phyloP scores from a whole-genome alignment of 2,329 filamentous ascomycete genomes.

The Aspergillus ochraceus region DNA sequence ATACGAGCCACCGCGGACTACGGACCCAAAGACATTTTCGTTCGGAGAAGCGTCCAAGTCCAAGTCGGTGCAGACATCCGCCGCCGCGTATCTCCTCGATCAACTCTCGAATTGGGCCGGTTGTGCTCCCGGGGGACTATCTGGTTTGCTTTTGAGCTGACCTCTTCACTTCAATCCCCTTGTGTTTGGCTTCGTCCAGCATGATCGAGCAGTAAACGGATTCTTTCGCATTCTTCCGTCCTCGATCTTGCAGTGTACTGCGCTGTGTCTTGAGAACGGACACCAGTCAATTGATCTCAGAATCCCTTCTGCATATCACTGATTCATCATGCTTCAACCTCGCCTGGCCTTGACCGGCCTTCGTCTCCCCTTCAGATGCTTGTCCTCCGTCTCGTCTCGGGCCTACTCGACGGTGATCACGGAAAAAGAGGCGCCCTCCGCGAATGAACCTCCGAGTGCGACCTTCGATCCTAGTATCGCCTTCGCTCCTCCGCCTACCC shows the following conservation, averaged over 20 bases:
- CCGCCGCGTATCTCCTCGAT: conserved; percentile 8
- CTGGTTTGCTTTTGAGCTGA: not conserved
- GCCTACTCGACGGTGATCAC: conserved; percentile 53
- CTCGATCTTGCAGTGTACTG: not conserved
- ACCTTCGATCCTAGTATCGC: conserved; percentile 38
- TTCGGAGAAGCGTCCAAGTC: conserved; percentile 6
- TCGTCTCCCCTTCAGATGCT: conserved; percentile 49
- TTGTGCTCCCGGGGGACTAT: conserved; percentile 11
- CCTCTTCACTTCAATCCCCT: not conserved
- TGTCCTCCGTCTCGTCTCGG: conserved; percentile 47
- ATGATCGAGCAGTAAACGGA: conserved; percentile 15
- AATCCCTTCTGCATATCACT: not conserved
- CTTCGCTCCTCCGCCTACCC: conserved; percentile 49
- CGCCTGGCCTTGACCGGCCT: conserved; percentile 59
- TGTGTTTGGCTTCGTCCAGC: conserved; percentile 3
- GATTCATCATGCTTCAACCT: conserved; percentile 62
- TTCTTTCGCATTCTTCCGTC: not conserved
- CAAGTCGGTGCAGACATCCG: conserved; percentile 3
- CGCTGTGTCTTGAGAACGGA: not conserved
- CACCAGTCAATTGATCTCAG: conserved; percentile 7
- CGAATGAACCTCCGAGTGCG: conserved; percentile 35
- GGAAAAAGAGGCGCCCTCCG: conserved; percentile 33
- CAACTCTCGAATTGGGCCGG: conserved; percentile 11
- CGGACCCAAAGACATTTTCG: conserved; percentile 24
- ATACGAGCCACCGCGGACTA: conserved; percentile 18